Conservation (phyloP, 176 grass and related monocot species). For the Triticum dicoccoides region DNA sequence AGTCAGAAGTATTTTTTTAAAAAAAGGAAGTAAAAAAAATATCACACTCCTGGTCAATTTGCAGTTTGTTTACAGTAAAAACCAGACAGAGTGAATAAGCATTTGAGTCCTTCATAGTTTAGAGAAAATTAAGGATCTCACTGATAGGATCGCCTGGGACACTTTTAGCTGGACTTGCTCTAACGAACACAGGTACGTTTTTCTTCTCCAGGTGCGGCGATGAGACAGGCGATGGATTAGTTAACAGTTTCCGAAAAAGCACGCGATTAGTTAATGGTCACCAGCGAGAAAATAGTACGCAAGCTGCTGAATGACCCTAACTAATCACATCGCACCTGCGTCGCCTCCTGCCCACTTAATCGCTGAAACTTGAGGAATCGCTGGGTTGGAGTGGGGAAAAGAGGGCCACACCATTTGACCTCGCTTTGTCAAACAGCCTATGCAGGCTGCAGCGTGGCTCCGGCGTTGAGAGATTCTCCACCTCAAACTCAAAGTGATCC, state of each 20-base stretch:
- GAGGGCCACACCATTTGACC: constrained; percentile 9
- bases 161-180: not conserved
- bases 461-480: not conserved
- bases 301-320: constrained; percentile 31
- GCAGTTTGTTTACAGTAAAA: not conserved
- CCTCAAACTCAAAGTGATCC: not conserved
- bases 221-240: not conserved
- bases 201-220: not conserved
- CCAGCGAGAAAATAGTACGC: not conserved
- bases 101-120: not conserved
- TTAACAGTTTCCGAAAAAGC: constrained; percentile 15
- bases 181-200: not conserved
- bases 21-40: not conserved
- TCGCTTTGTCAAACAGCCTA: constrained; percentile 35
- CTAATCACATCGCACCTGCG: constrained; percentile 29
- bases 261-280: constrained; percentile 18
- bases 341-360: constrained; percentile 47
- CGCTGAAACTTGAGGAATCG: constrained; percentile 29
- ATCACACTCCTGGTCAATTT: not conserved
- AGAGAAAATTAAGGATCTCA: not conserved
- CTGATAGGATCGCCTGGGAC: not conserved
- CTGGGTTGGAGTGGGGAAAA: constrained; percentile 33
- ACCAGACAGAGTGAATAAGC: not conserved
- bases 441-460: not conserved
- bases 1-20: not conserved